These are phyloP conservation scores for Cercophora samala DNA, from an alignment of 495 filamentous ascomycete genomes.

Conservation along the genomic window DNA sequence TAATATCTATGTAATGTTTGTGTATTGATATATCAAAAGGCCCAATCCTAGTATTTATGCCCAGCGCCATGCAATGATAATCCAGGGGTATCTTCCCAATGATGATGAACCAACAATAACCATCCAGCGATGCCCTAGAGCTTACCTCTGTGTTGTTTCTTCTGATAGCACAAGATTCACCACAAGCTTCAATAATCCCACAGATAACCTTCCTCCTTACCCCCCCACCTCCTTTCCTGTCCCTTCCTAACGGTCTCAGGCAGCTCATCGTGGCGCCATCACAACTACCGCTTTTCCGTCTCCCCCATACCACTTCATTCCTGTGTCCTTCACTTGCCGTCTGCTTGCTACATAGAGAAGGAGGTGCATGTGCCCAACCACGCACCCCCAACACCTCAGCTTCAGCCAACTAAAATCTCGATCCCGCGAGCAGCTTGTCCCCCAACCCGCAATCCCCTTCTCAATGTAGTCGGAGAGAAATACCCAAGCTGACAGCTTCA, in stretches of 20 bases:
- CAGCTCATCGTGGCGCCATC: constrained; percentile 28
- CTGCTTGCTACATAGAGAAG: constrained; percentile 63
- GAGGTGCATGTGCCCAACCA: constrained; percentile 61
- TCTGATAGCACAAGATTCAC: not conserved
- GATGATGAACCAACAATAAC: not conserved
- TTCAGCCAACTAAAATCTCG: constrained; percentile 40
- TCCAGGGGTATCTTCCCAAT: not conserved
- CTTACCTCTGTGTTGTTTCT: too few species aligned
- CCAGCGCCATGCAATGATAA: constrained; percentile 12
- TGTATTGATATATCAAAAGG: not conserved
- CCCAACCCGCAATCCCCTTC: constrained; percentile 63
- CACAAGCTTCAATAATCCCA: too few species aligned
- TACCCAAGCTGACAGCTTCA: constrained; percentile 54
- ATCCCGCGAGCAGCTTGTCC: constrained; percentile 49
- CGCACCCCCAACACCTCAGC: constrained; percentile 65
- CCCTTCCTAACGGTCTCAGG: too few species aligned
- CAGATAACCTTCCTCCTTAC: not conserved
- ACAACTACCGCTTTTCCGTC: constrained; percentile 48
- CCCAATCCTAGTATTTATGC: not conserved
- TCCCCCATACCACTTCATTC: constrained; percentile 57
- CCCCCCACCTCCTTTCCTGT: not conserved
- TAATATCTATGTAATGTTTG: not conserved
- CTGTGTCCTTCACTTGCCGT: constrained; percentile 51
- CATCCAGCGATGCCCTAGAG: not conserved
- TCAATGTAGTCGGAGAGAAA: constrained; percentile 58